Base-by-base conservation (phyloP, 805 yeast species). In the Candida boleticola region DNA sequence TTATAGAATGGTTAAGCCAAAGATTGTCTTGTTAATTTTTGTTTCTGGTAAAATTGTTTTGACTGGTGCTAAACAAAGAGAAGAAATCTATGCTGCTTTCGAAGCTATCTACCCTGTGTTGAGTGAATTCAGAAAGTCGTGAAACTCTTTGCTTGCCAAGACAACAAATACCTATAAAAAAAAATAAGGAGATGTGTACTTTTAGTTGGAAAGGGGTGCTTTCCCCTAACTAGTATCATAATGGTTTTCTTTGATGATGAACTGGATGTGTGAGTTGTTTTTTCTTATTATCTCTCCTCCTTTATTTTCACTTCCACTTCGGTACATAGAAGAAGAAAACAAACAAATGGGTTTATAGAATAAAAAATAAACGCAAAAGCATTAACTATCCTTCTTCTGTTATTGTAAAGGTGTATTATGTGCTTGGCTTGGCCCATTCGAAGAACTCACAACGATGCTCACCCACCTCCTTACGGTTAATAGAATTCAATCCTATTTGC, bases 1-100 rank as follows among this genome's bases (percentile, higher is more conserved):
- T 69, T 93, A 93, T 75, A 89, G 99, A 77, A 93, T 93, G 99
- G 99, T 93, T 54, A 92, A 92, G 64, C 99, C 99, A 14, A 93
- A 93, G 66, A 93, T 93, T 68, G 99, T 93, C 40, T 72, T 93
- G 58, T 77, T 93, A 68, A 90, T 93, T 54, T 93, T 93, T 64
- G 99, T 93, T 38, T 86, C 96, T 22, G 99, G 99, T 26, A 93
- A 93, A 66, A 93, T 93, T 67, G 99, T 93, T 40, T 74, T 93
- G 54, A 93, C 99, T 5, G 99, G 99, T 74, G 99, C 99, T 16
- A 93, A 93, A 65, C 97, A 93, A 67, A 85, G 99, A 66, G 98
- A 93, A 64, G 99, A 93, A 66, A 93, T 93, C 50, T 93, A 93
- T 62, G 95, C 90, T 55, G 99, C 99, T 4, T 93, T 93, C 64